Evolutionary conservation across 1,284 basidiomycete genomes (phyloP).

Genomic region (Irpex sp.): DNA sequence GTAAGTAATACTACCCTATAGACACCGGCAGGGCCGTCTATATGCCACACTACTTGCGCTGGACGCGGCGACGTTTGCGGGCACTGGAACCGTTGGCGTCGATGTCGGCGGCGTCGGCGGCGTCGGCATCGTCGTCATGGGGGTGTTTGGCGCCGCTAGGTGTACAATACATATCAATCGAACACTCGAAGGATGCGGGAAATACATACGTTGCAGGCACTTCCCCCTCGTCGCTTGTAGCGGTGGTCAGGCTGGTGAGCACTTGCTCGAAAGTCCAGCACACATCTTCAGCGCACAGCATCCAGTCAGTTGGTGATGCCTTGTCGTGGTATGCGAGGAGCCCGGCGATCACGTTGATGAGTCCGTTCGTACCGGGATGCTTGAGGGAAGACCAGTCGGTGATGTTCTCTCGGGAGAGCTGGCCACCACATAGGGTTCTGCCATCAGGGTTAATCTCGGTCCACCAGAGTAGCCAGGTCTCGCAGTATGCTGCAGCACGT

Average conservation of each 20-base stretch:
- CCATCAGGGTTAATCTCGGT: too few species aligned
- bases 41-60: too few species aligned
- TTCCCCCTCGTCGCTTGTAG: too few species aligned
- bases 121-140: too few species aligned
- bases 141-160: too few species aligned
- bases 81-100: too few species aligned
- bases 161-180: too few species aligned
- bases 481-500: neutral
- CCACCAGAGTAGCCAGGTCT: neutral
- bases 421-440: neutral
- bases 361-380: neutral
- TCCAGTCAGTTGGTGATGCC: neutral
- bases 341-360: neutral
- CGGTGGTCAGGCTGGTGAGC: neutral
- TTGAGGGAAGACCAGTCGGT: neutral
- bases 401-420: neutral
- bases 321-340: neutral
- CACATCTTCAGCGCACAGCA: neutral
- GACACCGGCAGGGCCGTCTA: too few species aligned
- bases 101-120: too few species aligned
- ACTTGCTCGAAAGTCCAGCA: neutral
- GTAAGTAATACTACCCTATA: fast-evolving
- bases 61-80: too few species aligned
- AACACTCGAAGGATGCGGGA: too few species aligned
- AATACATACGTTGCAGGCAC: too few species aligned